Evolutionary conservation across 1,284 basidiomycete genomes (phyloP).

Genomic region (Moniliophthora roreri): DNA sequence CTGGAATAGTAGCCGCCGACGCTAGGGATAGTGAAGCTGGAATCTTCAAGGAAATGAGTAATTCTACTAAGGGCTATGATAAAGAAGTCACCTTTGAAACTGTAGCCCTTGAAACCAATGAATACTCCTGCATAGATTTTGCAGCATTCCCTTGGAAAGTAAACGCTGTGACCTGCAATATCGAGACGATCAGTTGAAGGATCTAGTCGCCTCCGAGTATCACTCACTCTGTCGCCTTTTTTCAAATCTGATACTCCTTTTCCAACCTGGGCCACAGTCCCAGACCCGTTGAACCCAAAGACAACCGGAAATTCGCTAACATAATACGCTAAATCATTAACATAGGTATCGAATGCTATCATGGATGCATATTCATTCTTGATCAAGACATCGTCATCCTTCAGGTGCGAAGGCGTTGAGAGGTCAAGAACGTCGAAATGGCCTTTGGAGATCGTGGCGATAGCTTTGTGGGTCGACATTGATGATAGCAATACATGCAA

Average conservation of each 20-base stretch:
- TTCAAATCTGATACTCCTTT: conserved; percentile 36
- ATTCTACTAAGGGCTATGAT: not conserved
- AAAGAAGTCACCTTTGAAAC: conserved; percentile 36
- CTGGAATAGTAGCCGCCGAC: conserved; percentile 47
- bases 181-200: not conserved
- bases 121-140: conserved; percentile 36
- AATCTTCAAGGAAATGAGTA: conserved; percentile 28
- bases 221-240: conserved; percentile 42
- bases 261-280: conserved; percentile 40
- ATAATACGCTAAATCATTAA: conserved; percentile 33
- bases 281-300: conserved; percentile 41
- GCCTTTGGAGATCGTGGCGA: conserved; percentile 37
- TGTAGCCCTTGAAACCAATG: conserved; percentile 31
- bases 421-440: conserved; percentile 37
- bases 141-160: conserved; percentile 33
- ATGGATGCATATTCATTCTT: conserved; percentile 45
- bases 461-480: conserved; percentile 31
- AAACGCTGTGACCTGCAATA: conserved; percentile 37
- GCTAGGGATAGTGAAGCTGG: conserved; percentile 38
- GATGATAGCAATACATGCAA: not conserved
- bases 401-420: conserved; percentile 35
- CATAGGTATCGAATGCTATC: conserved; percentile 41
- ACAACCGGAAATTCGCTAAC: conserved; percentile 35
- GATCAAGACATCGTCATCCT: conserved; percentile 41
- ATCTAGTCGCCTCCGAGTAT: conserved; percentile 1